These are phyloP conservation scores for Coemansia sp. DNA, from an alignment of 192 early-diverging fungal genomes.

Conservation along the genomic window DNA sequence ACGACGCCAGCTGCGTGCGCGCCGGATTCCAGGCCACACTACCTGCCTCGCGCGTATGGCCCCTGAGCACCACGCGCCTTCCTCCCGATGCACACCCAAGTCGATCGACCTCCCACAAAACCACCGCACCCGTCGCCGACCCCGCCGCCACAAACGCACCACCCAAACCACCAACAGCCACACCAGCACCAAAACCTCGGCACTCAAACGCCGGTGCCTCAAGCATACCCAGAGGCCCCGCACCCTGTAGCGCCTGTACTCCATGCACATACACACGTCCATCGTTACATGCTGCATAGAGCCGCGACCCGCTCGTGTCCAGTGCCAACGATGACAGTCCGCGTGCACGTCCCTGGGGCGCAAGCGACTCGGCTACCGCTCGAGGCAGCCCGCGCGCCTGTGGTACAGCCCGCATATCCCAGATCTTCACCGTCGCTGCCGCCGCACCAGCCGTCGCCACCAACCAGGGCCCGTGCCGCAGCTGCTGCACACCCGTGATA, in stretches of 20 bases:
- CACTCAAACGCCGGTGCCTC: constrained; percentile 57
- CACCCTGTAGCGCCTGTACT: constrained; percentile 42
- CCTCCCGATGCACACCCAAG: constrained; percentile 14
- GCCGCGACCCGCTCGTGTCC: constrained; percentile 56
- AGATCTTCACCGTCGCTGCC: constrained; percentile 67
- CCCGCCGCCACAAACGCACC: constrained; percentile 68
- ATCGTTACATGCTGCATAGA: constrained; percentile 72
- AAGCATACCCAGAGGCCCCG: constrained; percentile 50
- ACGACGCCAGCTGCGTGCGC: constrained; percentile 61
- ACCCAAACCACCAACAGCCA: constrained; percentile 69
- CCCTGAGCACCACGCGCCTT: constrained; percentile 53
- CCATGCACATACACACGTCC: constrained; percentile 70
- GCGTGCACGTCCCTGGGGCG: constrained; percentile 41
- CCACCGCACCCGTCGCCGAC: constrained; percentile 59
- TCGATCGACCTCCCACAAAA: constrained; percentile 69
- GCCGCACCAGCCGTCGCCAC: constrained; percentile 27
- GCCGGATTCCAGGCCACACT: constrained; percentile 70
- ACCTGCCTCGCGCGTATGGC: constrained; percentile 64
- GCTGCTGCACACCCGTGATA: constrained; percentile 21
- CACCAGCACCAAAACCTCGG: constrained; percentile 66
- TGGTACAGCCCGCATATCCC: constrained; percentile 68
- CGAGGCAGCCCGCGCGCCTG: constrained; percentile 30
- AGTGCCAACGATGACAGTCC: constrained; percentile 67
- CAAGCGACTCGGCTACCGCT: background rate
- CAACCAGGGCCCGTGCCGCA: constrained; percentile 22